Evolutionary conservation across 768 basidiomycete species (phyloP).

Genomic region (Kwoniella sp.): DNA sequence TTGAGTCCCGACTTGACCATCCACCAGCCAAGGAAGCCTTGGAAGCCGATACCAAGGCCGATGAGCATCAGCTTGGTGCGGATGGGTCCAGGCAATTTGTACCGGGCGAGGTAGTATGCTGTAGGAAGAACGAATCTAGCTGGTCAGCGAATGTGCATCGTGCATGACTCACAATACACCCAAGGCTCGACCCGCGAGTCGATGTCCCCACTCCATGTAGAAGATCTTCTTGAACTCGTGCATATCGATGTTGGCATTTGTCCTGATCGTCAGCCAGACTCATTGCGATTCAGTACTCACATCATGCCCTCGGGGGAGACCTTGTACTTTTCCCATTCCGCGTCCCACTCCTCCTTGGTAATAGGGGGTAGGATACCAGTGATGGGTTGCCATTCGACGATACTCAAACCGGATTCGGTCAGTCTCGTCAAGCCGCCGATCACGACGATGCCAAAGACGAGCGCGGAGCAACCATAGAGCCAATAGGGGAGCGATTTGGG

Average conservation of each 20-base stretch:
- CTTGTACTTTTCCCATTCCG: conserved; percentile 86
- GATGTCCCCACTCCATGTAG: conserved; percentile 97
- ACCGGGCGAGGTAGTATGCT: conserved; percentile 69
- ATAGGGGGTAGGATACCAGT: conserved; percentile 83
- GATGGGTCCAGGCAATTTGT: conserved; percentile 63
- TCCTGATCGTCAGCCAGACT: conserved; percentile 53
- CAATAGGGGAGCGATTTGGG: conserved; percentile 61
- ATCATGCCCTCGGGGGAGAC: conserved; percentile 91
- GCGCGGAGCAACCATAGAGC: conserved; percentile 75
- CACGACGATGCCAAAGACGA: conserved; percentile 88
- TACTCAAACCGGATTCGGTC: conserved; percentile 94
- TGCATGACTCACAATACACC: conserved; percentile 45
- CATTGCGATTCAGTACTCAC: conserved; percentile 55
- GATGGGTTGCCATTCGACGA: conserved; percentile 95
- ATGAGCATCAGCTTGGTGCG: conserved; percentile 66
- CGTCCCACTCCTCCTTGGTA: conserved; percentile 68
- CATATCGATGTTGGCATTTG: conserved; percentile 82
- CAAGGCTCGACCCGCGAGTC: conserved; percentile 76
- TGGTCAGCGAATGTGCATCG: background rate
- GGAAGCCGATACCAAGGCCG: conserved; percentile 76
- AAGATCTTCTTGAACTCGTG: conserved; percentile 94
- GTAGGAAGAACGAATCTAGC: conserved; percentile 76
- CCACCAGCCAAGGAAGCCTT: conserved; percentile 95
- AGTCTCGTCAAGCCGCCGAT: conserved; percentile 94
- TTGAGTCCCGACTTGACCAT: conserved; percentile 98